Evolutionary conservation across 2,329 filamentous ascomycete genomes (phyloP).

Genomic region (Fusarium oligoseptatum): DNA sequence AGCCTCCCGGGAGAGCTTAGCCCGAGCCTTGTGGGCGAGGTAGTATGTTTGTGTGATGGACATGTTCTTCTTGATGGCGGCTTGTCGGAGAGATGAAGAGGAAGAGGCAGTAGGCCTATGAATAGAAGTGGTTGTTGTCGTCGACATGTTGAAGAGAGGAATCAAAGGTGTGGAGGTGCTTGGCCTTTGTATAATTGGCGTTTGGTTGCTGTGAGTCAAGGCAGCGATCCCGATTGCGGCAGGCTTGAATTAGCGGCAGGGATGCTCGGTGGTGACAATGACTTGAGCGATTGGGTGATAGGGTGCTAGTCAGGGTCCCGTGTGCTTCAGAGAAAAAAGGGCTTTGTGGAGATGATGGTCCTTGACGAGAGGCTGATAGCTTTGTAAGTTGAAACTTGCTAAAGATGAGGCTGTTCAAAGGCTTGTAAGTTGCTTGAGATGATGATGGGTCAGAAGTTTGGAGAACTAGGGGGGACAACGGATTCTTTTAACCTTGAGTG

Average conservation of each 20-base stretch:
- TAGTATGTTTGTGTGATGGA: slow-evolving; percentile 98
- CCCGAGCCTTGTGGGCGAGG: slow-evolving; percentile 94
- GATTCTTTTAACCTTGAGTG: slow-evolving; percentile 47
- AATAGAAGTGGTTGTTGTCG: slow-evolving; percentile 41
- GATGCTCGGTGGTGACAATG: slow-evolving; percentile 48
- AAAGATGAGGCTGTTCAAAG: slow-evolving; percentile 19
- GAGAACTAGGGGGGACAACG: slow-evolving; percentile 33
- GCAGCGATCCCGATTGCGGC: slow-evolving; percentile 49
- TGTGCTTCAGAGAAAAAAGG: slow-evolving; percentile 18
- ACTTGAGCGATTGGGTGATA: slow-evolving; percentile 48
- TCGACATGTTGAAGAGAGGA: slow-evolving; percentile 48
- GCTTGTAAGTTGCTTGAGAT: slow-evolving; percentile 13
- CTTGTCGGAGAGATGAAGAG: slow-evolving; percentile 48
- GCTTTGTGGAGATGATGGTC: slow-evolving; percentile 29
- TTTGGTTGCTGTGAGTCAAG: slow-evolving; percentile 45
- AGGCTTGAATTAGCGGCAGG: slow-evolving; percentile 47
- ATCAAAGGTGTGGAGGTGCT: slow-evolving; percentile 33
- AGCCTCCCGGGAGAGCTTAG: slow-evolving; percentile 95
- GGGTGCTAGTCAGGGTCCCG: slow-evolving; percentile 34
- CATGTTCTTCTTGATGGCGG: slow-evolving; percentile 82
- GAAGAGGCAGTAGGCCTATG: slow-evolving; percentile 46
- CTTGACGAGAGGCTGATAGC: slow-evolving; percentile 22
- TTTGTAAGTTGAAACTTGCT: slow-evolving; percentile 21
- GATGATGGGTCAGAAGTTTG: slow-evolving; percentile 27
- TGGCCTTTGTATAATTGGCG: slow-evolving; percentile 42